A percentile compares a stretch with the other conserved stretches of the same genome.
These are phyloP conservation scores for Salvia miltiorrhiza DNA, from an alignment of 257 asterid species.

Conservation along the genomic window DNA sequence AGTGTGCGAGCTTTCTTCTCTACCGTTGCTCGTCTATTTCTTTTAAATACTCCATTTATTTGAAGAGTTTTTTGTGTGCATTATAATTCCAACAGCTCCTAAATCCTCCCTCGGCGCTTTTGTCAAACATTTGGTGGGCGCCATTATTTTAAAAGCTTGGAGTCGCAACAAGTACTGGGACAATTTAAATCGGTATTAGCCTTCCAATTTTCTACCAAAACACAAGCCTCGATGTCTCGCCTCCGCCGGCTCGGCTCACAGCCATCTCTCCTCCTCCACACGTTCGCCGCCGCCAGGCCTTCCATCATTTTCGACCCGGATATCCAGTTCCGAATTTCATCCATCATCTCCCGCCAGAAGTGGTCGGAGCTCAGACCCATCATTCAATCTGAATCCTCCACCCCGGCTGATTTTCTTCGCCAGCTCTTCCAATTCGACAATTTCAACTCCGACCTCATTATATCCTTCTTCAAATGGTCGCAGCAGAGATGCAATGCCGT, in stretches of 20 bases:
- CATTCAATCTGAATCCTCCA: slow-evolving; percentile 36
- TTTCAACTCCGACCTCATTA: slow-evolving; percentile 36
- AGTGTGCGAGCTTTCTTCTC: too few relatives aligned
- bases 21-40: too few relatives aligned
- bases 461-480: slow-evolving; percentile 67
- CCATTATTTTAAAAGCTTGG: too few relatives aligned
- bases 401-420: slow-evolving; percentile 39
- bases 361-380: slow-evolving; percentile 56
- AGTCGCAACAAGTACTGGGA: too few relatives aligned
- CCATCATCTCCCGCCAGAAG: slow-evolving; percentile 49
- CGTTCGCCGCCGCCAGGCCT: slow-evolving; percentile 17
- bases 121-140: too few relatives aligned
- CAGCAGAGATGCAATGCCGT: slow-evolving; percentile 42
- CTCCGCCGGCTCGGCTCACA: slow-evolving; percentile 34
- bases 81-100: too few relatives aligned
- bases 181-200: too few relatives aligned
- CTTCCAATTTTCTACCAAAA: not conserved
- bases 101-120: too few relatives aligned
- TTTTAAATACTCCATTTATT: too few relatives aligned
- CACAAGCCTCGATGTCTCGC: slow-evolving; percentile 26
- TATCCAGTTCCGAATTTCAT: slow-evolving; percentile 31
- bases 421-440: slow-evolving; percentile 36
- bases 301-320: slow-evolving; percentile 22
- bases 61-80: too few relatives aligned
- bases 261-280: slow-evolving; percentile 24